phyloP scores from a whole-genome alignment of 2,329 filamentous ascomycete genomes.

The Aspergillus sp. region DNA sequence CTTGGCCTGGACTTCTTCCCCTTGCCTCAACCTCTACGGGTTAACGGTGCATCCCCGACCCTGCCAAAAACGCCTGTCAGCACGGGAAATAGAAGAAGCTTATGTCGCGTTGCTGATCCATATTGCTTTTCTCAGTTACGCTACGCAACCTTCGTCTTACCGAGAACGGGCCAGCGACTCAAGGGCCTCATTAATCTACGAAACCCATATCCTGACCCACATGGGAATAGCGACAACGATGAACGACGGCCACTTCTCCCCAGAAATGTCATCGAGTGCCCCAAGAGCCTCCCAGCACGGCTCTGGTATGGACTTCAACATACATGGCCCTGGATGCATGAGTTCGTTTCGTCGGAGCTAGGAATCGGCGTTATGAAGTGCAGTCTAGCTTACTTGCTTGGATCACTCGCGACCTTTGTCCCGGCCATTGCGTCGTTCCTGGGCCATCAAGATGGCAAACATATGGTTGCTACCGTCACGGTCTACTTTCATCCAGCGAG shows the following conservation, averaged over 20 bases:
- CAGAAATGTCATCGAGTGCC: constrained; percentile 23
- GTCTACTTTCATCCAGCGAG: constrained; percentile 94
- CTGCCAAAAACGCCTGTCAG: background rate
- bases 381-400: constrained; percentile 83
- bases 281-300: constrained; percentile 18
- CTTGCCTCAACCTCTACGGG: constrained; percentile 1
- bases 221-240: constrained; percentile 36
- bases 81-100: background rate
- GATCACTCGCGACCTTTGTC: constrained; percentile 83
- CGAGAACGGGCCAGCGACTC: constrained; percentile 80
- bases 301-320: constrained; percentile 36
- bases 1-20: background rate
- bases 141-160: constrained; percentile 84
- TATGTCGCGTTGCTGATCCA: constrained; percentile 4
- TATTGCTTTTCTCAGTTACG: constrained; percentile 58
- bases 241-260: constrained; percentile 40
- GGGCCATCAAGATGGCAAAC: constrained; percentile 85
- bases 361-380: constrained; percentile 86
- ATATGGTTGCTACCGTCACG: constrained; percentile 88
- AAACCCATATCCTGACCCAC: constrained; percentile 46
- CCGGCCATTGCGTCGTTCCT: constrained; percentile 71
- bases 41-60: background rate
- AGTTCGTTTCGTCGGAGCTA: constrained; percentile 69
- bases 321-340: constrained; percentile 48
- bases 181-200: constrained; percentile 78